Evolutionary conservation across 179 eudicot species (phyloP).

Genomic region (Silene vulgaris): DNA sequence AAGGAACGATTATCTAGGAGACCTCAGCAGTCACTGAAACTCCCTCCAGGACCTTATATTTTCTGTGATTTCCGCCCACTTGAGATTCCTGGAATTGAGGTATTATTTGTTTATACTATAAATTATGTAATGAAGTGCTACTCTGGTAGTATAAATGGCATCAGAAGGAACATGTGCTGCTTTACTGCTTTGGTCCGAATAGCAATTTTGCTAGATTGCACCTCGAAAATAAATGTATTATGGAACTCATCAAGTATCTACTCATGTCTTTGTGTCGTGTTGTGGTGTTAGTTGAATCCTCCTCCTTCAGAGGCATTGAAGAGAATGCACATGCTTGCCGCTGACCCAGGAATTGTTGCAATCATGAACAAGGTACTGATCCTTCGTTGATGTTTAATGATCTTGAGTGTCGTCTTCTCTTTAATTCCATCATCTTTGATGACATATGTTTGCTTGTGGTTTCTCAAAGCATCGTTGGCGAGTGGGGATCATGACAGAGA

Average conservation of each 20-base stretch:
- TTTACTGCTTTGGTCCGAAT: background rate
- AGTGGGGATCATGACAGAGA: constrained; percentile 95
- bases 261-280: constrained; percentile 15
- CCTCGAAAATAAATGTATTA: background rate
- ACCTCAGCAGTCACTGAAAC: constrained; percentile 39
- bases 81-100: constrained; percentile 76
- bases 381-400: constrained; percentile 8
- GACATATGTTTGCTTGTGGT: constrained; percentile 19
- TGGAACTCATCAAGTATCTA: background rate
- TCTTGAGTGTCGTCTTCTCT: background rate
- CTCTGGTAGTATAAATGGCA: background rate
- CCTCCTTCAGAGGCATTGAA: constrained; percentile 79
- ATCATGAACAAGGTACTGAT: constrained; percentile 82
- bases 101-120: constrained; percentile 19
- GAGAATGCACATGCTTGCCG: constrained; percentile 89
- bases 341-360: constrained; percentile 90
- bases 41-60: constrained; percentile 77
- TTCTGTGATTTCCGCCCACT: constrained; percentile 84
- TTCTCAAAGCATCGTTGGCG: constrained; percentile 77
- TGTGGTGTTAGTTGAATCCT: constrained; percentile 56
- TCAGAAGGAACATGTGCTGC: background rate
- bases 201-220: background rate
- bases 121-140: too few relatives aligned
- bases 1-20: constrained; percentile 46
- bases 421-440: constrained; percentile 22